A percentile compares a stretch with the other conserved stretches of the same genome.
phyloP scores from a whole-genome alignment of 2,329 filamentous ascomycete genomes.

The Pseudogymnoascus verrucosus region DNA sequence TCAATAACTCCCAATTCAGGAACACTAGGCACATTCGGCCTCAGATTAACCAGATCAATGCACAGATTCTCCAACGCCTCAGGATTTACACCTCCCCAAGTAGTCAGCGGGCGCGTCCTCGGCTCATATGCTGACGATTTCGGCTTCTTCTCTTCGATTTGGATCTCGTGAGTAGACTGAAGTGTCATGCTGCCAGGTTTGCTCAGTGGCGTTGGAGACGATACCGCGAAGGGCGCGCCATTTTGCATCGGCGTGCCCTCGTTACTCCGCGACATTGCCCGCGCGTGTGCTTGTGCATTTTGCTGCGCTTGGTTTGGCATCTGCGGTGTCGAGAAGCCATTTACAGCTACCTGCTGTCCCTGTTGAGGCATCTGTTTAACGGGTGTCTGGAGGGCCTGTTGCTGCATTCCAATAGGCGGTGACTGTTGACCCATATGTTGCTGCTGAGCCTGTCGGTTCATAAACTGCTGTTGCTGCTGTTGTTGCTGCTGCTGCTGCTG shows the following conservation, averaged over 20 bases:
- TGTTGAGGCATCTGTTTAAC: constrained; percentile 38
- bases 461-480: constrained; percentile 42
- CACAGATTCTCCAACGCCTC: constrained; percentile 56
- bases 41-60: constrained; percentile 56
- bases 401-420: constrained; percentile 33
- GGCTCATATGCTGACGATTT: constrained; percentile 41
- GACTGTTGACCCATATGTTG: constrained; percentile 36
- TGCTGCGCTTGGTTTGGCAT: constrained; percentile 35
- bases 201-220: constrained; percentile 35
- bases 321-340: constrained; percentile 41
- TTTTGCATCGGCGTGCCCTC: constrained; percentile 33
- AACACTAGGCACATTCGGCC: constrained; percentile 66
- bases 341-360: constrained; percentile 38
- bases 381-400: constrained; percentile 36
- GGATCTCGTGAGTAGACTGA: constrained; percentile 20
- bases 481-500: constrained; percentile 48
- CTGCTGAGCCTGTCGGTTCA: constrained; percentile 42
- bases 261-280: constrained; percentile 46
- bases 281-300: constrained; percentile 36
- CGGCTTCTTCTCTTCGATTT: constrained; percentile 7
- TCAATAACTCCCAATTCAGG: constrained; percentile 82
- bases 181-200: constrained; percentile 21
- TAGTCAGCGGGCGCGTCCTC: constrained; percentile 45
- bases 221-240: constrained; percentile 35
- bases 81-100: constrained; percentile 66